Evolutionary conservation across 805 yeast genomes (phyloP).

Genomic region (Metschnikowia cubensis): DNA sequence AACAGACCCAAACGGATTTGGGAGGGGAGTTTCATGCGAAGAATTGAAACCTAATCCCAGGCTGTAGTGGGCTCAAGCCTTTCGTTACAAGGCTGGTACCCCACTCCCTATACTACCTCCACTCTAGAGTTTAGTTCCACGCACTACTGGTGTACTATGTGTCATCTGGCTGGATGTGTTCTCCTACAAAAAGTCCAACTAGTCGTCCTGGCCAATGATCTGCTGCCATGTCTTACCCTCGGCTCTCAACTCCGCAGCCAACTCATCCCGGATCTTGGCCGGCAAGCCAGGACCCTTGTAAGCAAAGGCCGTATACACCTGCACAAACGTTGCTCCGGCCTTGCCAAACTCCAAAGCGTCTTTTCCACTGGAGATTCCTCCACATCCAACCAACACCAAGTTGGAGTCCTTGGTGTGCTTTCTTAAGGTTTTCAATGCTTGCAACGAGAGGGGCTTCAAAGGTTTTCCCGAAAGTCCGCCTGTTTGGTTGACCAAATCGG

Average conservation of each 20-base stretch:
- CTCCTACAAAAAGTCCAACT: too few species aligned
- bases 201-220: conserved; percentile 63
- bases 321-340: conserved; percentile 90
- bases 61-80: too few species aligned
- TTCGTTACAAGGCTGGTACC: too few species aligned
- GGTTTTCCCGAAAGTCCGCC: conserved; percentile 97
- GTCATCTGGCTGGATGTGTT: too few species aligned
- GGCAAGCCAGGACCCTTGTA: conserved; percentile 88
- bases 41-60: too few species aligned
- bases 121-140: too few species aligned
- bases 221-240: conserved; percentile 85
- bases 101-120: too few species aligned
- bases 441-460: conserved; percentile 70
- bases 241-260: conserved; percentile 47
- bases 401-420: conserved; percentile 71
- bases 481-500: conserved; percentile 46
- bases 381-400: conserved; percentile 84
- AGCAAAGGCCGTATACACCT: conserved; percentile 85
- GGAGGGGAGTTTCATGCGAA: too few species aligned
- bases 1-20: too few species aligned
- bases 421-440: conserved; percentile 67
- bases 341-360: conserved; percentile 89
- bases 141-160: too few species aligned
- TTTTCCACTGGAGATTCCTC: conserved; percentile 83
- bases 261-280: conserved; percentile 40